These are phyloP conservation scores for Cerrena zonata DNA, from an alignment of 1,284 basidiomycete species.

Conservation along the genomic window DNA sequence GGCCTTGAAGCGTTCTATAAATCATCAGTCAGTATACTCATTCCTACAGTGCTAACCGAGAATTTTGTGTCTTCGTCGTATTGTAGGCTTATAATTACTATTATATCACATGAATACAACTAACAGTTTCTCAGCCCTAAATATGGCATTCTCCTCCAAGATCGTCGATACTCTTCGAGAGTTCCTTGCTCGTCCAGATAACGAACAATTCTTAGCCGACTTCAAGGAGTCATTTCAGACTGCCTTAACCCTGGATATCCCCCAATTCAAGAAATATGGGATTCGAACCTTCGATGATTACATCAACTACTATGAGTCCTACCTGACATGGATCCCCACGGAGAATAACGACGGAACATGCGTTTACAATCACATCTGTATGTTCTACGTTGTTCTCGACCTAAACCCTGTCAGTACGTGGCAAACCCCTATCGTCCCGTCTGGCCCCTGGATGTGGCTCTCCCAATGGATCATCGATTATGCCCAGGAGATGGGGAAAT, in stretches of 20 bases:
- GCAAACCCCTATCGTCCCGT: constrained; percentile 14
- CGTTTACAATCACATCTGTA: constrained; percentile 15
- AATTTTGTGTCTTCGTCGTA: too few species aligned
- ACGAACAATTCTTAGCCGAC: constrained; percentile 13
- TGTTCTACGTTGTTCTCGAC: constrained; percentile 18
- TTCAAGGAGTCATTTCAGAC: constrained; percentile 11
- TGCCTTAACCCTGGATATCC: constrained; percentile 9
- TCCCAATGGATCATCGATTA: constrained; percentile 17
- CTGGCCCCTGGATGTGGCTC: constrained; percentile 12
- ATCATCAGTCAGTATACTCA: too few species aligned
- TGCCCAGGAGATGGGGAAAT: constrained; percentile 15
- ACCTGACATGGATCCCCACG: constrained; percentile 14
- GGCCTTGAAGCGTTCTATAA: too few species aligned
- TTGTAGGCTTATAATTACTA: too few species aligned
- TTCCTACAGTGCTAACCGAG: too few species aligned
- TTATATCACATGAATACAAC: too few species aligned
- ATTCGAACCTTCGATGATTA: constrained; percentile 15
- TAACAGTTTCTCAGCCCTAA: too few species aligned
- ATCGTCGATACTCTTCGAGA: constrained; percentile 15
- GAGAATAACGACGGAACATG: constrained; percentile 12
- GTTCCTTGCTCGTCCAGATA: constrained; percentile 4
- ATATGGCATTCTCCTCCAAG: background rate
- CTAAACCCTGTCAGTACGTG: constrained; percentile 8
- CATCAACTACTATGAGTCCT: constrained; percentile 11
- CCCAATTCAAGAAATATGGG: constrained; percentile 11